Evolutionary conservation across 768 basidiomycete species (phyloP), one percentile per base, ranked within the genome.

Genomic region (Leccinellum luteum): DNA sequence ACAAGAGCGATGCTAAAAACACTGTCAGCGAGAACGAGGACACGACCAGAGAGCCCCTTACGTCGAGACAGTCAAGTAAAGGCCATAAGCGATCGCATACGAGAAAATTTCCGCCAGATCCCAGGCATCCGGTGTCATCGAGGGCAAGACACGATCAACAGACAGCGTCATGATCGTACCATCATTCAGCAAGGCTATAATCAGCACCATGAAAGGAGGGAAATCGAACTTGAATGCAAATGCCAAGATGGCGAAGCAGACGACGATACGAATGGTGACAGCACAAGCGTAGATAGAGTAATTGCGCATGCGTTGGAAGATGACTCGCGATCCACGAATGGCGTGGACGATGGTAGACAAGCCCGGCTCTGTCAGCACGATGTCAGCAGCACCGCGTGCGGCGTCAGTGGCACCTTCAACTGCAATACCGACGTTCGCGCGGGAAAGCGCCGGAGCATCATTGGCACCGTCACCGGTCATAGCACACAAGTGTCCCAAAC

Each of bases 381-480:
- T 98, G 75, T 98, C 95, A 65, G 95, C 96, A 54, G 96, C 96
- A 75, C 95, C 94, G 76, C 96, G 93, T 66, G 96, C 96, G 66
- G 96, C 96, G 67, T 98, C 96, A 34, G 96, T 98, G 57, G 96
- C 94, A 85, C 96, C 96, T 74, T 98, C 95, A 69, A 98, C 96
- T 61, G 96, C 96, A 61, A 98, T 98, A 89, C 96, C 96, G 69
- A 98, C 96, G 74, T 98, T 98, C 74, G 95, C 96, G 71, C 95
- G 92, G 59, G 95, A 96, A 41, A 98, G 82, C 69, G 96, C 96
- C 54, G 96, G 96, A 55, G 96, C 96, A 63, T 98, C 95, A 73
- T 98, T 98, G 70, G 96, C 96, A 84, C 96, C 96, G 69, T 98
- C 96, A 83, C 96, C 96, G 73, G 96, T 98, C 96, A 98, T 98